A percentile compares a stretch with the other conserved stretches of the same genome.
phyloP scores from a whole-genome alignment of 2,329 filamentous ascomycete species.

The Fonsecaea pugnacius region DNA sequence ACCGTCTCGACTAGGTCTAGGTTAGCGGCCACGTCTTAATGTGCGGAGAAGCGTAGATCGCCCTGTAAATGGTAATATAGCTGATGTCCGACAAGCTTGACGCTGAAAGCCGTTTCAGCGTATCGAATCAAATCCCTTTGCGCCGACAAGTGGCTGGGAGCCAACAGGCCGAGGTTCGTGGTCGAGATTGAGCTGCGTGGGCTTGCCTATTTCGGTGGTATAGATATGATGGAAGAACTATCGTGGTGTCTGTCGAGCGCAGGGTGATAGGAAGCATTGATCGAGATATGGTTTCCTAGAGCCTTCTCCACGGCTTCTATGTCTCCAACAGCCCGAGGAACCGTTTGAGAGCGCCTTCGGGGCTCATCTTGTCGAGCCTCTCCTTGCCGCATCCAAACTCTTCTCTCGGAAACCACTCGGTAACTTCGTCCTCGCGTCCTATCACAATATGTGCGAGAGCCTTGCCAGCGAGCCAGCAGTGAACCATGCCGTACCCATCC shows the following conservation, averaged over 20 bases:
- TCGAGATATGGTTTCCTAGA: background rate
- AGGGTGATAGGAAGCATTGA: background rate
- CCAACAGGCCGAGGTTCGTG: background rate
- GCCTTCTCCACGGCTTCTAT: background rate
- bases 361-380: conserved; percentile 26
- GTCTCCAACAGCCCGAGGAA: conserved; percentile 24
- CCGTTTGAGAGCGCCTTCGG: conserved; percentile 22
- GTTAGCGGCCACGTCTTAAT: background rate
- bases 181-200: conserved; percentile 1
- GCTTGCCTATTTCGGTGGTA: conserved; percentile 8
- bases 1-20: background rate
- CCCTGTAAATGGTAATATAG: background rate
- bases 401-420: conserved; percentile 28
- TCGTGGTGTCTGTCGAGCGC: background rate
- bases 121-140: conserved; percentile 15
- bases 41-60: conserved; percentile 1
- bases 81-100: background rate
- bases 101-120: conserved; percentile 10
- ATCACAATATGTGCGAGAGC: conserved; percentile 37
- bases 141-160: background rate
- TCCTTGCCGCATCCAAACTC: conserved; percentile 30
- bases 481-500: conserved; percentile 42
- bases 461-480: conserved; percentile 39
- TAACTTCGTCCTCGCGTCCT: conserved; percentile 27
- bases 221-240: background rate